These are phyloP conservation scores for Penicillium sumatraense DNA, from an alignment of 2,329 filamentous ascomycete genomes.

Conservation along the genomic window DNA sequence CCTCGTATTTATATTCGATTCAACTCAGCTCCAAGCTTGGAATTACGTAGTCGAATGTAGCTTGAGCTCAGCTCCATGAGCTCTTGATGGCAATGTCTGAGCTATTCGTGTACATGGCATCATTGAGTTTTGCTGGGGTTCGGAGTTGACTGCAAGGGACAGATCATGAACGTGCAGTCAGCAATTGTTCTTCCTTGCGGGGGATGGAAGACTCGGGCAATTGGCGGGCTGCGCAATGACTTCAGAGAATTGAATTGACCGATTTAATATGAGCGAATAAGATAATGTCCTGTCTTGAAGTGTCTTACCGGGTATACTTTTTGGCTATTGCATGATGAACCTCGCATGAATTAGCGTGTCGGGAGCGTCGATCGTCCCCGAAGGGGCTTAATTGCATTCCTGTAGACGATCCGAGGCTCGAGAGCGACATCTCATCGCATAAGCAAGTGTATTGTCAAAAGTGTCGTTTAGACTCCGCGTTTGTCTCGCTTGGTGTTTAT, in stretches of 20 bases:
- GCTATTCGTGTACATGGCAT: conserved; percentile 2
- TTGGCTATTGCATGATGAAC: conserved; percentile 19
- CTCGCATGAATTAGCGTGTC: conserved; percentile 19
- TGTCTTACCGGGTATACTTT: conserved; percentile 9
- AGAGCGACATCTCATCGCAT: conserved; percentile 1
- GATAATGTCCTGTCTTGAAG: conserved; percentile 1
- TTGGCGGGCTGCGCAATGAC: conserved; percentile 17
- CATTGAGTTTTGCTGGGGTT: conserved; percentile 13
- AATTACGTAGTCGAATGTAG: conserved; percentile 12
- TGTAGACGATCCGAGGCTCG: conserved; percentile 11
- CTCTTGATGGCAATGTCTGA: conserved; percentile 14
- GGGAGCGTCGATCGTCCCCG: conserved; percentile 16
- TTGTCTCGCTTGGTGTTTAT: neutral
- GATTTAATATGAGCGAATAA: conserved; percentile 10
- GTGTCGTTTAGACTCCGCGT: conserved; percentile 6
- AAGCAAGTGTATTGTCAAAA: conserved; percentile 5
- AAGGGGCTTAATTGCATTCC: conserved; percentile 24
- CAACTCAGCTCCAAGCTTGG: neutral
- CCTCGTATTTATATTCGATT: conserved; percentile 24
- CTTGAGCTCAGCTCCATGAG: neutral
- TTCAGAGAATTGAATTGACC: conserved; percentile 6
- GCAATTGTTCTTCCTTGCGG: conserved; percentile 19
- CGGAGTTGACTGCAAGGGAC: conserved; percentile 22
- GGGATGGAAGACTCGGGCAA: conserved; percentile 11
- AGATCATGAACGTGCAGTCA: conserved; percentile 19